Conservation (phyloP, 2,329 filamentous ascomycete species). For the Coniochaeta hoffmannii region DNA sequence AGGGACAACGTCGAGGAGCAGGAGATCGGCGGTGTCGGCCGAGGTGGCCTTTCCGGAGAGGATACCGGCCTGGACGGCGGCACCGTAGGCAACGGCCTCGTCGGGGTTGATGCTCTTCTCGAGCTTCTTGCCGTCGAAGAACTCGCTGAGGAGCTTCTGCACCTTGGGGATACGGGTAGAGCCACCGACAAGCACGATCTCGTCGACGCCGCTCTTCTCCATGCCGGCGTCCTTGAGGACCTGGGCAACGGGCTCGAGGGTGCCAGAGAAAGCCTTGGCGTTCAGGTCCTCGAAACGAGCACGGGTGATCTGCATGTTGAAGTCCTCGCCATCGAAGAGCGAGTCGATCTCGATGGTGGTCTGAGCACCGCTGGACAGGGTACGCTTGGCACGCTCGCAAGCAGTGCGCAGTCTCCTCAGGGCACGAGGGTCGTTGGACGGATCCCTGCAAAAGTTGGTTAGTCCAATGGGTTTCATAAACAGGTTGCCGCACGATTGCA, state of each 20-base stretch:
- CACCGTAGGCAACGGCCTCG: conserved; percentile 98
- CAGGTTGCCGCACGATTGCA: conserved; percentile 31
- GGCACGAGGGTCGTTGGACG: conserved; percentile 79
- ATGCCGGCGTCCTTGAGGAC: conserved; percentile 88
- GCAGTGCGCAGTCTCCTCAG: conserved; percentile 93
- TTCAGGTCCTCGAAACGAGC: conserved; percentile 99
- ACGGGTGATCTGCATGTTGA: conserved; percentile 94
- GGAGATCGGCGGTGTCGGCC: conserved; percentile 86
- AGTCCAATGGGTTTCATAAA: too few relatives aligned
- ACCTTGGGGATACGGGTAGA: conserved; percentile 98
- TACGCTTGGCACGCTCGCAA: conserved; percentile 99
- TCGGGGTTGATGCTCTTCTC: conserved; percentile 99
- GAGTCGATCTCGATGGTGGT: conserved; percentile 98
- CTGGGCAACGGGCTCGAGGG: conserved; percentile 90
- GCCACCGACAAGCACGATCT: conserved; percentile 98
- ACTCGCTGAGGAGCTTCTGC: conserved; percentile 98
- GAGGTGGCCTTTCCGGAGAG: conserved; percentile 96
- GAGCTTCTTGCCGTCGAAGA: conserved; percentile 99
- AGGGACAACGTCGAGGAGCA: conserved; percentile 92
- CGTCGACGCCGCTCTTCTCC: conserved; percentile 87
- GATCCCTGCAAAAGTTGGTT: too few relatives aligned
- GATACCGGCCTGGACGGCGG: conserved; percentile 97
- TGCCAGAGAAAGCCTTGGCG: conserved; percentile 88
- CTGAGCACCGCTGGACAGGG: conserved; percentile 92
- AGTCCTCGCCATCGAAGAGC: conserved; percentile 95